A percentile compares a stretch with the other conserved stretches of the same genome.
Conservation (phyloP, 441 rosid genomes). For the Euphorbia celastroides region DNA sequence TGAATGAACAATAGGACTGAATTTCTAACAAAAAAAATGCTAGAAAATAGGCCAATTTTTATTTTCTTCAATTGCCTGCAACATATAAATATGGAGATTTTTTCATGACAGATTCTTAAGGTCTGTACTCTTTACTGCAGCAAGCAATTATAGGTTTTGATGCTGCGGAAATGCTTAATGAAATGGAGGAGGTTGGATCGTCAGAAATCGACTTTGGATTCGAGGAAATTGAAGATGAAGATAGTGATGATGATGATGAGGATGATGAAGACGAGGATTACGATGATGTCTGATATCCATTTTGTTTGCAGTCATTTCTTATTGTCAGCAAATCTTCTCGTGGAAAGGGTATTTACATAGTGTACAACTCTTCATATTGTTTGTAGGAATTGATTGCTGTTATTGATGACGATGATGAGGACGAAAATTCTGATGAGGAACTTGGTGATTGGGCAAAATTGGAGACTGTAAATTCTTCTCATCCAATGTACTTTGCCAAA, state of each 20-base stretch:
- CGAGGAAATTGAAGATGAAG: slow-evolving; percentile 64
- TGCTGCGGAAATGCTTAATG: slow-evolving; percentile 68
- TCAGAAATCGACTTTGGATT: slow-evolving; percentile 67
- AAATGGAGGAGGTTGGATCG: slow-evolving; percentile 57
- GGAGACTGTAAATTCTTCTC: slow-evolving; percentile 88
- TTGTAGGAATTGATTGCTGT: slow-evolving; percentile 70
- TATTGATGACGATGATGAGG: slow-evolving; percentile 54
- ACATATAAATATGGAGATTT: background rate
- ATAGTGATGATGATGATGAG: slow-evolving; percentile 41
- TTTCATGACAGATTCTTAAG: slow-evolving; percentile 11
- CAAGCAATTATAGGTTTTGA: slow-evolving; percentile 90
- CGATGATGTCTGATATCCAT: slow-evolving; percentile 37
- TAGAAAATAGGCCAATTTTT: background rate
- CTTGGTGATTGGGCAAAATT: slow-evolving; percentile 89
- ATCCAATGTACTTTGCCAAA: slow-evolving; percentile 91
- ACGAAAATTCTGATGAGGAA: slow-evolving; percentile 52
- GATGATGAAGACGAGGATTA: slow-evolving; percentile 34
- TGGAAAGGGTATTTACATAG: slow-evolving; percentile 3
- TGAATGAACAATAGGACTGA: background rate
- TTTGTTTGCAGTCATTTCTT: background rate
- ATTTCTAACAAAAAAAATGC: no score
- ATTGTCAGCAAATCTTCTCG: slow-evolving; percentile 12
- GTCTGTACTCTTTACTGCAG: slow-evolving; percentile 35
- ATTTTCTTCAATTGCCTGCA: background rate
- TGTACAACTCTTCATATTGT: slow-evolving; percentile 13